These are phyloP conservation scores for Neonothopanus nambi DNA, from an alignment of 1,284 basidiomycete species.

Conservation along the genomic window DNA sequence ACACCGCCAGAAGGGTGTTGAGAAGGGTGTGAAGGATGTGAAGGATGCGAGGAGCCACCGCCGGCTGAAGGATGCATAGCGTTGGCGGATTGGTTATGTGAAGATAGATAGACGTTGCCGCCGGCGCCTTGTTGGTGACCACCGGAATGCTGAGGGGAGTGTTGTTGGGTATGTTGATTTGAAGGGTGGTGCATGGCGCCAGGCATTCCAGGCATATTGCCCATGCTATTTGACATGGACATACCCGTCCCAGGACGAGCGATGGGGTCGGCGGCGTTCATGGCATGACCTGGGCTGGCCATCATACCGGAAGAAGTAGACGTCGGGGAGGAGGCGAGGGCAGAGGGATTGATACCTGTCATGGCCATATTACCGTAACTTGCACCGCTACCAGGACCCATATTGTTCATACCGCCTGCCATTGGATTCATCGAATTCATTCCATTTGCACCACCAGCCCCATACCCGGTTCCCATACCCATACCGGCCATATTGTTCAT, in stretches of 20 bases:
- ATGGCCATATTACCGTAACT: neutral
- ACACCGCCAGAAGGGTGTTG: neutral
- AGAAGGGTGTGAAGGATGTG: neutral
- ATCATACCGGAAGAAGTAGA: conserved; percentile 1
- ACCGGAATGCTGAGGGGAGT: neutral
- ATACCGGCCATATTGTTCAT: conserved; percentile 6
- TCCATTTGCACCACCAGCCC: neutral
- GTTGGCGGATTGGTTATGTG: neutral
- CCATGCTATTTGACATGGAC: neutral
- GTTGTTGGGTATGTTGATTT: neutral
- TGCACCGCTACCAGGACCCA: neutral
- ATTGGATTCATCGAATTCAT: conserved; percentile 6
- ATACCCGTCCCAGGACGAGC: conserved; percentile 3
- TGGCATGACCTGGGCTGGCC: neutral
- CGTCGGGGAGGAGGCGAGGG: neutral
- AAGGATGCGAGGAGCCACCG: conserved; percentile 1
- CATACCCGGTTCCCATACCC: conserved; percentile 6
- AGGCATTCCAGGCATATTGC: neutral
- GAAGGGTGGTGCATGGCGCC: neutral
- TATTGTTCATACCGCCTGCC: neutral
- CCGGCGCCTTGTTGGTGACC: neutral
- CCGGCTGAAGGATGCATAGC: neutral
- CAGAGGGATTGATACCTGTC: neutral
- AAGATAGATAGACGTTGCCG: neutral
- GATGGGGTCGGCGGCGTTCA: conserved; percentile 2